Base-by-base conservation (phyloP, 352 stramenopile species). In the Pythium sp. region DNA sequence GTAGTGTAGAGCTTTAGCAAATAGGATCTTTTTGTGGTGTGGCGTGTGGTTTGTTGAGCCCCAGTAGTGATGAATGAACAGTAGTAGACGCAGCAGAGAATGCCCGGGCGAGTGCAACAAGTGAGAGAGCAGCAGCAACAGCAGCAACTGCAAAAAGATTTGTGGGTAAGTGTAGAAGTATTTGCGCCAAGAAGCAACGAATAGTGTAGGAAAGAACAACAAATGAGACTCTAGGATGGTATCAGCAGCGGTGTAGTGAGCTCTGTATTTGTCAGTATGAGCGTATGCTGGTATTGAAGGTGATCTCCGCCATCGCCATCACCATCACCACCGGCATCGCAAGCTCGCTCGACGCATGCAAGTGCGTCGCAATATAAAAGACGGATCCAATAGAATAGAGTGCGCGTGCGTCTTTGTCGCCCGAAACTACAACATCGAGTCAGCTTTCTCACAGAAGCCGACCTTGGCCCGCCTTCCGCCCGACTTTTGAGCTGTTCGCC, bases 1-100 rank as follows among this genome's bases (percentile, higher is more conserved):
- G 60, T 65, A 68, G 63, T 67, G 63, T 68, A 68, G 63, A 62
- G 14, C 63, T 62, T 62, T 68, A 68, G 63, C 55, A 62, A 60
- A 62, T 68, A 68, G 51, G 51, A 68, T 60, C 41, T 67, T 68
- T 68, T 68, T 68, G 49, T 68, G 53, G 63, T 62, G 49, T 68
- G 63, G 43, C 61, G 30, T 43, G 59, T 65, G 59, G 41, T 56
- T 51, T 66, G 49, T 28, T 8, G 57, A 56, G 28, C 32, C 56
- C 49, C 60, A 56, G 60, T 51, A 66, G 60, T 58, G 51, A 66
- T 32, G 30, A 41, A 14, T 14, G 49, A 58, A 62, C 32, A 62
- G 32, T 49, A 66, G 60, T 66, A 66, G 60, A 66, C 51, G 46
- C 28, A 24, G 43, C 18, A 51, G 18, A 34, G 43, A 57, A 24